phyloP scores from a whole-genome alignment of 2,329 filamentous ascomycete genomes.

The Colletotrichum chrysophilum region DNA sequence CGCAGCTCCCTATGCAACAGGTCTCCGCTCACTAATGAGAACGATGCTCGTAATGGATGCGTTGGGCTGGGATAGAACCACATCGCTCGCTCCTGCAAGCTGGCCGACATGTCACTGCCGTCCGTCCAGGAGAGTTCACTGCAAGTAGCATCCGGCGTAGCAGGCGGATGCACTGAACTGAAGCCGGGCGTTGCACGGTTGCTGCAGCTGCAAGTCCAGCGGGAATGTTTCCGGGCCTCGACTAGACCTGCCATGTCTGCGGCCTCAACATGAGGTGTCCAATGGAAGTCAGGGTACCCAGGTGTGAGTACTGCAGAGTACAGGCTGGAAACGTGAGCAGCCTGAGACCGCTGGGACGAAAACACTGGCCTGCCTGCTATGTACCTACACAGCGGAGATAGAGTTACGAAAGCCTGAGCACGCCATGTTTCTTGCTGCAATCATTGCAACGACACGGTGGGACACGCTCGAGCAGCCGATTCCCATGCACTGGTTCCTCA shows the following conservation, averaged over 20 bases:
- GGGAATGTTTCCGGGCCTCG: background rate
- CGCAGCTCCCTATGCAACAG: background rate
- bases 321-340: background rate
- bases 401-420: background rate
- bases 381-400: background rate
- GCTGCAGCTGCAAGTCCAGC: background rate
- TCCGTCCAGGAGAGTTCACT: background rate
- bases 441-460: background rate
- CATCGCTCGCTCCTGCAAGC: background rate
- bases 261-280: background rate
- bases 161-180: background rate
- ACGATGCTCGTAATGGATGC: background rate
- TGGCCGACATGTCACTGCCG: background rate
- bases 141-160: background rate
- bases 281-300: background rate
- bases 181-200: background rate
- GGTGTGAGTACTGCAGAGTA: background rate
- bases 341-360: background rate
- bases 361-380: background rate
- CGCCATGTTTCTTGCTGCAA: slow-evolving; percentile 1
- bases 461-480: slow-evolving; percentile 11
- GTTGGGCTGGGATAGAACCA: background rate
- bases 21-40: background rate
- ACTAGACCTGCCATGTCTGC: background rate
- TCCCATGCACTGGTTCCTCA: slow-evolving; percentile 12